phyloP scores from a whole-genome alignment of 75 land plant genomes.

The Sequoia sempervirens region DNA sequence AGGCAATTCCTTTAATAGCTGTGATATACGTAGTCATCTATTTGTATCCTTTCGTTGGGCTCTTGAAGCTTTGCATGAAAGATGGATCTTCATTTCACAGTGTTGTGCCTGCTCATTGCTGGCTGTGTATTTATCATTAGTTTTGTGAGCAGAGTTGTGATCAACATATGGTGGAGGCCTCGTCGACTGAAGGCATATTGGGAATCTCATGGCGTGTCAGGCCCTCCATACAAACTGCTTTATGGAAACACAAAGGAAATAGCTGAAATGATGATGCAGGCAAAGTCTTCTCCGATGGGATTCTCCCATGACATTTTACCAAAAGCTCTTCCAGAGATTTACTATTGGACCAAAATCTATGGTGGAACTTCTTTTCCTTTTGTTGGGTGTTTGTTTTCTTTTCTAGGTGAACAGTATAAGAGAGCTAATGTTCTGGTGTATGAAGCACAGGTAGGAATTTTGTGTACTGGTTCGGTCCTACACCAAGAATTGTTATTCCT shows the following conservation, averaged over 20 bases:
- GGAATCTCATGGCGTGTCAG: background rate
- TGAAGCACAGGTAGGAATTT: conserved; percentile 18
- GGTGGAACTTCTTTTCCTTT: background rate
- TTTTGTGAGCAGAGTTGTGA: background rate
- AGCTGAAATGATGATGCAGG: background rate
- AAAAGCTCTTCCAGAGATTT: conserved; percentile 14
- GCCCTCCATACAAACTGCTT: conserved; percentile 3
- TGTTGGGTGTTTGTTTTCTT: background rate
- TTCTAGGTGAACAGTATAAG: background rate
- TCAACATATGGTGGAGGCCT: conserved; percentile 11
- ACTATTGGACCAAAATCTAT: background rate
- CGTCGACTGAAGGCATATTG: background rate
- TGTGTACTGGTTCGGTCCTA: conserved; percentile 19
- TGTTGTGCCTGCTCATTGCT: background rate
- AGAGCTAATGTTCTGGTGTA: background rate
- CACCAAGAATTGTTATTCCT: conserved; percentile 15
- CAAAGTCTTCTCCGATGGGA: background rate
- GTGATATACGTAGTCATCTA: too few species aligned
- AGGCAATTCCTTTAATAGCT: too few species aligned
- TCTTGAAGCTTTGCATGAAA: too few species aligned
- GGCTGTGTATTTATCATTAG: background rate
- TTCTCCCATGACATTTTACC: conserved; percentile 12
- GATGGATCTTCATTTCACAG: background rate
- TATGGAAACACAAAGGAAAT: conserved; percentile 5
- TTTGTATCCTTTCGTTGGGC: too few species aligned